Percentiles rank a stretch among this genome's conserved stretches.
phyloP scores from a whole-genome alignment of 768 basidiomycete species.

The Boletales sp. region DNA sequence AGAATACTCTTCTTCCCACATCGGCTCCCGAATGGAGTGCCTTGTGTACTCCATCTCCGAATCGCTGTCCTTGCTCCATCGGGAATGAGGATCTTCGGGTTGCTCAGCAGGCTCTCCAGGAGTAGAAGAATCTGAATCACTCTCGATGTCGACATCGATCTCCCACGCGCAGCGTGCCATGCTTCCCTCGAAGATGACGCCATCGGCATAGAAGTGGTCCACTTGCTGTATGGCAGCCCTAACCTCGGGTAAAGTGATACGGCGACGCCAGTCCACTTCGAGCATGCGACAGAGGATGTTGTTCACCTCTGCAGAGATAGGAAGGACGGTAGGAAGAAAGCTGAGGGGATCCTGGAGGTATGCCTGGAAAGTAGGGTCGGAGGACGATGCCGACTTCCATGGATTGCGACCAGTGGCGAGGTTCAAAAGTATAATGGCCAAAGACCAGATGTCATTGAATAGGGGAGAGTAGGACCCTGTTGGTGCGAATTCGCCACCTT shows the following conservation, averaged over 20 bases:
- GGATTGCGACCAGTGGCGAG: constrained; percentile 93
- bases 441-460: constrained; percentile 93
- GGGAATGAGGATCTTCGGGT: constrained; percentile 43
- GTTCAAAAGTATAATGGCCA: constrained; percentile 95
- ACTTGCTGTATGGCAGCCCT: constrained; percentile 55
- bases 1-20: constrained; percentile 35
- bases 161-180: constrained; percentile 80
- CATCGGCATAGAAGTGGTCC: constrained; percentile 66
- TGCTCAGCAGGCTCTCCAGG: constrained; percentile 40
- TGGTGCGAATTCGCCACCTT: constrained; percentile 62
- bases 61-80: constrained; percentile 55
- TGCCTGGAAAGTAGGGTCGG: constrained; percentile 87
- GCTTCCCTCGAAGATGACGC: constrained; percentile 74
- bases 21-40: constrained; percentile 27
- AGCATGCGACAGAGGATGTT: constrained; percentile 72
- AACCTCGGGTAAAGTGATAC: constrained; percentile 47
- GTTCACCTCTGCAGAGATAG: constrained; percentile 73
- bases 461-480: constrained; percentile 77
- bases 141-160: constrained; percentile 59
- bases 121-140: constrained; percentile 57
- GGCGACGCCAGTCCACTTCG: constrained; percentile 58
- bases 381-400: constrained; percentile 82
- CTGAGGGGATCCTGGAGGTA: constrained; percentile 72
- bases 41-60: constrained; percentile 32
- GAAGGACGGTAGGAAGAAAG: constrained; percentile 84